Conservation (phyloP, 2,329 filamentous ascomycete species). For the Claviceps sp. region DNA sequence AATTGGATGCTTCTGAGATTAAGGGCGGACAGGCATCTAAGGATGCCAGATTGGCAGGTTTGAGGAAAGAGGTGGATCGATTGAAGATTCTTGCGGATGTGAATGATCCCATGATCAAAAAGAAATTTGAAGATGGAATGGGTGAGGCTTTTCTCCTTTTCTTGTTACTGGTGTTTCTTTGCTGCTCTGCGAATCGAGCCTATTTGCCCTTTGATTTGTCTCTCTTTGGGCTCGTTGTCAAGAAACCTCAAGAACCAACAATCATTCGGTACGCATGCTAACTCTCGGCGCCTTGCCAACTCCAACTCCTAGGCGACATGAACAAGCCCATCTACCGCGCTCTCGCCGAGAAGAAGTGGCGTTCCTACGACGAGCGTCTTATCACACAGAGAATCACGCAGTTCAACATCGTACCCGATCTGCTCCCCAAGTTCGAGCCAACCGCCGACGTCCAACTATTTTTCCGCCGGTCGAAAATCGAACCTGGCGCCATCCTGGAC, state of each 20-base stretch:
- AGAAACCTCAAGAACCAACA: too few species aligned
- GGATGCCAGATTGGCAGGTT: constrained; percentile 51
- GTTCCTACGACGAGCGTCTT: constrained; percentile 63
- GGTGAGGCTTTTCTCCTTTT: constrained; percentile 40
- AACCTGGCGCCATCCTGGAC: constrained; percentile 67
- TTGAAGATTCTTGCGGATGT: constrained; percentile 86
- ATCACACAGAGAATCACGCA: constrained; percentile 76
- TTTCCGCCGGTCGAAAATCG: constrained; percentile 57
- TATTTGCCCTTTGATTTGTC: background rate
- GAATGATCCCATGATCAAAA: constrained; percentile 89
- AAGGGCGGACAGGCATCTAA: constrained; percentile 52
- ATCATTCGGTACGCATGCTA: background rate
- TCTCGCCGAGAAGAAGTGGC: constrained; percentile 81
- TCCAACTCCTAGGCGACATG: constrained; percentile 60
- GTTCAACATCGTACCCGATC: constrained; percentile 77
- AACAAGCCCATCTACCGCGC: constrained; percentile 89
- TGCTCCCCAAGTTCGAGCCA: constrained; percentile 69
- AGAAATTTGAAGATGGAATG: constrained; percentile 79
- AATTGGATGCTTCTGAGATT: constrained; percentile 40
- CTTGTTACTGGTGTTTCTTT: background rate
- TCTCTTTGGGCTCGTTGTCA: background rate
- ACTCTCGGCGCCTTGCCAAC: background rate
- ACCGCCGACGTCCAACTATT: constrained; percentile 67
- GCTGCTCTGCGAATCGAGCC: background rate
- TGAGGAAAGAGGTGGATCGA: constrained; percentile 59